Base-by-base conservation (phyloP, 2,329 filamentous ascomycete species). In the Botrytis hyacinthi region DNA sequence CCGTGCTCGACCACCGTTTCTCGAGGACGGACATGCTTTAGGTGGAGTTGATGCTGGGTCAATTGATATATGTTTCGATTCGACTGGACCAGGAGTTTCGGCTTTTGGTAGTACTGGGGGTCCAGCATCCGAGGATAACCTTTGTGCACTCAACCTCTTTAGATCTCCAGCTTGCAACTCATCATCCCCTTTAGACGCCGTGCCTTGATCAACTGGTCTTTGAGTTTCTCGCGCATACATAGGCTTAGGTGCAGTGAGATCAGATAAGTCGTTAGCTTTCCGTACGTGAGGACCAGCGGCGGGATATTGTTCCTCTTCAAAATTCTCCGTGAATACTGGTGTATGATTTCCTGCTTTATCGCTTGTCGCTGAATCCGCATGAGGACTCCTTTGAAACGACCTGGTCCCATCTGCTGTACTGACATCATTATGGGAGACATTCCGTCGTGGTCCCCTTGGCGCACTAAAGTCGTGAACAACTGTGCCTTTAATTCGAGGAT, bases 381-480 rank as follows among this genome's bases (percentile, higher is more conserved):
- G 29, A 63, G 76, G 40, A 71, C 77, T 79, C 32, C 77, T 74
- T 67, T 78, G 79, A 68, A 74, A 77, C 61, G 76, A 44, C 46
- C 70, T 75, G 1, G 54, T 20, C 7, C 54, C 46, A 54, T 65
- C 76, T 51, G 75, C 74, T 22, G 66, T 51, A 57, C 72, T 74
- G 10, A 76, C 70, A 77, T 80, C 78, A 69, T 74, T 76, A 42
- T 76, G 82, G 37, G 82, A 81, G 5, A 83, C 75, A 42, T 83
- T 80, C 63, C 81, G 85, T 74, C 83, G 85, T 37, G 84, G 85
- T 46, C 69, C 59, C 68, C 88, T 83, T 1, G 89, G 89, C 0
- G 87, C 88, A 78, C 89, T 91, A 77, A 91, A 92, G 80, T 90
- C 90, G 79, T 92, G 90, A 68, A 91, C 86, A 65, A 86, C 84